Percentiles rank a stretch among this genome's conserved stretches.
phyloP scores from a whole-genome alignment of 495 filamentous ascomycete genomes.

The Xylaria cubensis region DNA sequence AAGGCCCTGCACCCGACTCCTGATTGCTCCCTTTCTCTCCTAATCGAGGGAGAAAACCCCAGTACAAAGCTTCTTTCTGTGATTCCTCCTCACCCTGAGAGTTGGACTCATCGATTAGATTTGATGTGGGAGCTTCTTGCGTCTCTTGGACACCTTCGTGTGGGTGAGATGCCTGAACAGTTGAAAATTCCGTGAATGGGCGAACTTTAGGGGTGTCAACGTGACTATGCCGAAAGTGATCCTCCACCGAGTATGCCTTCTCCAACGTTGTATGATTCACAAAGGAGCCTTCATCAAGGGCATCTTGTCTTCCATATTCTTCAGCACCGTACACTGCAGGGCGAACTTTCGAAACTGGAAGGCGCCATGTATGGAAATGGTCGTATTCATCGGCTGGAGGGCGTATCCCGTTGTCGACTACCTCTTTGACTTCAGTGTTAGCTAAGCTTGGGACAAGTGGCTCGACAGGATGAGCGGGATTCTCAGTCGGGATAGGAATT shows the following conservation, averaged over 20 bases:
- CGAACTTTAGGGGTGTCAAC: constrained; percentile 24
- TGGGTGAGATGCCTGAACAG: constrained; percentile 7
- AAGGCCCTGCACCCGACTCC: constrained; percentile 11
- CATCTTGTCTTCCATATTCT: background rate
- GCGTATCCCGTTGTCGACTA: background rate
- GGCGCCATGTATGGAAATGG: constrained; percentile 10
- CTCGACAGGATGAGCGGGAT: background rate
- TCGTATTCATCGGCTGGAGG: constrained; percentile 20
- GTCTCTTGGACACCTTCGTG: constrained; percentile 5
- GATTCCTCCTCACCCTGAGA: constrained; percentile 20
- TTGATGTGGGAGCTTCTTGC: constrained; percentile 20
- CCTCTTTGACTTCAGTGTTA: background rate
- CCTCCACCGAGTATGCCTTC: background rate
- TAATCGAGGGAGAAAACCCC: constrained; percentile 33
- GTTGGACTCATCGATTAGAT: background rate
- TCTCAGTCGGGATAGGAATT: background rate
- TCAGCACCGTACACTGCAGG: constrained; percentile 4
- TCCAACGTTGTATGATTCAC: background rate
- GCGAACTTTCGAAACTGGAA: constrained; percentile 17
- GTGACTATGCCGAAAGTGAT: background rate
- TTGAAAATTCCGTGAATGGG: constrained; percentile 21
- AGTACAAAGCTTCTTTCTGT: constrained; percentile 29
- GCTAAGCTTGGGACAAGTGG: background rate
- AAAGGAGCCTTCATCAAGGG: background rate
- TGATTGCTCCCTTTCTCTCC: constrained; percentile 24